Conservation (phyloP, 1,284 basidiomycete species). For the Peniophora sp. region DNA sequence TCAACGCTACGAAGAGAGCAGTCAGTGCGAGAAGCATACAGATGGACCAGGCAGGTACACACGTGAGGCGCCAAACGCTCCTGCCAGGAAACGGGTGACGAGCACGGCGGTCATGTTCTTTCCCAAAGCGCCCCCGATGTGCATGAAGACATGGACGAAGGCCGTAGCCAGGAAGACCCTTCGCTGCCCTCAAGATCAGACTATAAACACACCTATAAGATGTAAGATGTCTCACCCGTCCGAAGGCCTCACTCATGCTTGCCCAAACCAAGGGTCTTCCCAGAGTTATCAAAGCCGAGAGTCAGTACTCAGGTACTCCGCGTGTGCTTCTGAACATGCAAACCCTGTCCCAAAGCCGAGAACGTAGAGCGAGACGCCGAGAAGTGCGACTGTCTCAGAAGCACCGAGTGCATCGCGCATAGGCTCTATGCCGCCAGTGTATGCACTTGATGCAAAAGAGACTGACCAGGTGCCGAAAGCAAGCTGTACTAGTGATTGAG, state of each 20-base stretch:
- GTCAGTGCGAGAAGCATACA: neutral
- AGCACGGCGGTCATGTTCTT: slow-evolving; percentile 54
- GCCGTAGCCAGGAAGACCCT: slow-evolving; percentile 50
- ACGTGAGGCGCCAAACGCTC: slow-evolving; percentile 55
- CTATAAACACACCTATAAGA: slow-evolving; percentile 3
- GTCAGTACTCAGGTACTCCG: slow-evolving; percentile 3
- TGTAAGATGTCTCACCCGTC: slow-evolving; percentile 36
- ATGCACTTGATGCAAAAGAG: slow-evolving; percentile 54
- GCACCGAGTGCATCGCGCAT: slow-evolving; percentile 40
- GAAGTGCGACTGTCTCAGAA: slow-evolving; percentile 44
- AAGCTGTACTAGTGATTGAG: slow-evolving; percentile 19
- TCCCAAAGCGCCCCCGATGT: slow-evolving; percentile 56
- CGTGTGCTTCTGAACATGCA: slow-evolving; percentile 2
- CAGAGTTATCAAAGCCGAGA: slow-evolving; percentile 4
- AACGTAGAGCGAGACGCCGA: slow-evolving; percentile 58
- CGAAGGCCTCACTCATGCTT: slow-evolving; percentile 55
- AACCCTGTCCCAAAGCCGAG: slow-evolving; percentile 34
- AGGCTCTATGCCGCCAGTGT: slow-evolving; percentile 45
- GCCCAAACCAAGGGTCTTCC: slow-evolving; percentile 52
- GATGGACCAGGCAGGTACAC: slow-evolving; percentile 13
- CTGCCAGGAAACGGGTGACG: slow-evolving; percentile 49
- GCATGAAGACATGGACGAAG: slow-evolving; percentile 50
- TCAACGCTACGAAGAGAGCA: slow-evolving; percentile 32
- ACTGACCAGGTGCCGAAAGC: slow-evolving; percentile 50
- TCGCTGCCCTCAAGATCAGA: slow-evolving; percentile 24